Percentiles rank a stretch among this genome's conserved stretches.
These are phyloP conservation scores for Lentinula boryana DNA, from an alignment of 768 basidiomycete species.

Conservation along the genomic window DNA sequence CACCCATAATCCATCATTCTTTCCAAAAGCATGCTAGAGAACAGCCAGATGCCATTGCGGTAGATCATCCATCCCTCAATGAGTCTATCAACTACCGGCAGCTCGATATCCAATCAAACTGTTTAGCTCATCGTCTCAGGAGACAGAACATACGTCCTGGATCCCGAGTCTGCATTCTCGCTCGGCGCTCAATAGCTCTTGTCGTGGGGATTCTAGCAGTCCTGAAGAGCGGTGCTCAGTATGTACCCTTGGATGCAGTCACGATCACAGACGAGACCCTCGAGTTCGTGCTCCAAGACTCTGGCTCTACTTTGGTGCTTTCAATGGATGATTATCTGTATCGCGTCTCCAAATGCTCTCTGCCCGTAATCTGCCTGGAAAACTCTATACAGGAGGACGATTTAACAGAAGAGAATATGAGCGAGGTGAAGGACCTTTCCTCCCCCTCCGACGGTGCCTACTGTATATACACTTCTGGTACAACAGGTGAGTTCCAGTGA, in stretches of 20 bases:
- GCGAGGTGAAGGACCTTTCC: conserved; percentile 16
- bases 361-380: conserved; percentile 16
- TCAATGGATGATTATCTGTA: conserved; percentile 26
- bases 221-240: conserved; percentile 40
- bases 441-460: conserved; percentile 26
- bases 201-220: conserved; percentile 38
- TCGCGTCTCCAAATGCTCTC: conserved; percentile 14
- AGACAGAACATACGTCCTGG: conserved; percentile 32
- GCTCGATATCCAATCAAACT: conserved; percentile 3
- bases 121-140: conserved; percentile 29
- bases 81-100: conserved; percentile 3
- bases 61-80: conserved; percentile 2
- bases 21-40: background rate
- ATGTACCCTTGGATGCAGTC: conserved; percentile 42
- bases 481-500: background rate
- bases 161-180: conserved; percentile 38
- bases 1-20: conserved; percentile 1
- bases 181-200: conserved; percentile 35
- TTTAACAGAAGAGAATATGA: conserved; percentile 9
- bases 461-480: conserved; percentile 41
- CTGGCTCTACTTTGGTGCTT: conserved; percentile 29
- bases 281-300: conserved; percentile 32
- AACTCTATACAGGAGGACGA: conserved; percentile 13
- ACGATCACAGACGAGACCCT: conserved; percentile 41
- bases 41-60: conserved; percentile 6